Base-by-base conservation (phyloP, 1,284 basidiomycete genomes). In the Cutaneotrichosporon dermatis region DNA sequence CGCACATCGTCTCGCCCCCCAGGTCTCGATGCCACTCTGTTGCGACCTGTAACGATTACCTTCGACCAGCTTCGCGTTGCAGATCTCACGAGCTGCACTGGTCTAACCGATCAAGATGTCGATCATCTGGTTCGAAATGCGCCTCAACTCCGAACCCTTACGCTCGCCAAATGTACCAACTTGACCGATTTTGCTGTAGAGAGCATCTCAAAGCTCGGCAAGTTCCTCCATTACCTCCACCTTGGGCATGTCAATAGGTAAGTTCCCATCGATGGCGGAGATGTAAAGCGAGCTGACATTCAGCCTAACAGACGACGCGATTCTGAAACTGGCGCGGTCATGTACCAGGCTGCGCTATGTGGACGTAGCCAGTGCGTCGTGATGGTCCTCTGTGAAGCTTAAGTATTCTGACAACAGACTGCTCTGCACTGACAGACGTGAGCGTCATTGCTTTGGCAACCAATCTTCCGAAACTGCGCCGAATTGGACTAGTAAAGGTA, bases 321-420 rank as follows among this genome's bases (percentile, higher is more conserved):
- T 99, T 42, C 87, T 86, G 55, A 84, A 84, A 8, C 81, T 99
- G 13, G 93, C 92, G 4, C 83, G 90, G 44, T 84, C 85, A 25
- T 99, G 96, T 77, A 94, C 91, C 0, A 83, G 96, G n/a, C 77
- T 99, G 59, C 83, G 96, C 66, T 99, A 99, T 75, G 87, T 99
- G 61, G 96, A 99, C 76, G 86, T 99, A 65, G 96, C 96, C 4
- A 95, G 94, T 93, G 64, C 75, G 88, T 84, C 25, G 25, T 25
- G 25, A 25, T 25, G 25, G 25, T 25, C 25, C 25, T 25, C 25
- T 25, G 25, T 7, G 16, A 16, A 10, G 3, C 10, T 12, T 4
- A 13, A n/a, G 36, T 4, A 33, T 33, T 42, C 65, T 67, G 45
- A 68, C 49, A 41, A 34, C 69, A 93, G 91, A 90, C 79, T 99